Conservation (phyloP, 2,329 filamentous ascomycete genomes). For the Pseudogymnoascus sp. region DNA sequence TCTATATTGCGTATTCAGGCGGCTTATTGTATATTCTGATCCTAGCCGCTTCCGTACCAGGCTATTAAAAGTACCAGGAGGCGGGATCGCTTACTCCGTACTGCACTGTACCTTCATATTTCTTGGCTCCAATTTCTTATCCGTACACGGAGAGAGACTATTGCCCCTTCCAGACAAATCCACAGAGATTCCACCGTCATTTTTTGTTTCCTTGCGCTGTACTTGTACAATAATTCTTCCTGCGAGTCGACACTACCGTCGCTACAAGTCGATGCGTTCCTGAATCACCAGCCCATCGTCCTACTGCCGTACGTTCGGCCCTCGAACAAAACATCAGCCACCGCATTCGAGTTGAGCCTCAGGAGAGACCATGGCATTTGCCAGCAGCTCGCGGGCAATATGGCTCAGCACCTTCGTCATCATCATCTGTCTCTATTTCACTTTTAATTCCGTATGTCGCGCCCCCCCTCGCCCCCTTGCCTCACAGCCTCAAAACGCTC, state of each 20-base stretch:
- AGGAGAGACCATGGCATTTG: not conserved
- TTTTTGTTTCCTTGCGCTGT: not conserved
- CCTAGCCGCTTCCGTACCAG: not conserved
- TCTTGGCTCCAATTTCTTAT: slow-evolving; percentile 4
- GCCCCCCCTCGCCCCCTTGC: not conserved
- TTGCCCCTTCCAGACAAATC: not conserved
- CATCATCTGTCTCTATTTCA: not conserved
- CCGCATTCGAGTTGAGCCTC: not conserved
- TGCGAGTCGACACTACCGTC: not conserved
- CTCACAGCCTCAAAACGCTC: not conserved
- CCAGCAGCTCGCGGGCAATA: not conserved
- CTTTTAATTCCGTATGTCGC: not conserved
- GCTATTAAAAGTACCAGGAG: not conserved
- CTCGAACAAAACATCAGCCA: not conserved
- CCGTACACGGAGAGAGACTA: not conserved
- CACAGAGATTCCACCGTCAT: not conserved
- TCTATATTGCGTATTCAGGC: not conserved
- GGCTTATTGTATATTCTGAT: not conserved
- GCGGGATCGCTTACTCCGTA: not conserved
- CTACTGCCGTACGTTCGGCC: not conserved
- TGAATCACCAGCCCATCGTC: not conserved
- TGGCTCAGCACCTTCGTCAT: not conserved
- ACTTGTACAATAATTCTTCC: not conserved
- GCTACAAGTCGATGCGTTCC: not conserved
- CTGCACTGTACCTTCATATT: not conserved